Base-by-base conservation (phyloP, 2,329 filamentous ascomycete species). In the Beauveria rudraprayagi region DNA sequence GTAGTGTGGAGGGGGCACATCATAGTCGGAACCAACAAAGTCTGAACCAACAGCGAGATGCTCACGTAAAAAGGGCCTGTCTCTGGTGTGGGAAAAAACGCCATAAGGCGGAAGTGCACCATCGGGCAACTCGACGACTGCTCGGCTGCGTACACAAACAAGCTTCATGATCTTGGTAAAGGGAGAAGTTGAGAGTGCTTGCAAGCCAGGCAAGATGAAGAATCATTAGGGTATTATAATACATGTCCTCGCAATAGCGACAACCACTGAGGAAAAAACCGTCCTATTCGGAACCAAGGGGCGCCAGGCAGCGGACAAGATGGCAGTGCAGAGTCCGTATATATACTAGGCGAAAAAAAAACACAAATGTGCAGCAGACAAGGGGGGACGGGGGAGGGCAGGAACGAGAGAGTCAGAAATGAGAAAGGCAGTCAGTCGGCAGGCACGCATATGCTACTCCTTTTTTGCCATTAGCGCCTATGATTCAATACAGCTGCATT, bases 211-310 rank as follows among this genome's bases (percentile, higher is more conserved):
- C 57, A 60, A 44, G 56, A 59, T 26, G 30, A 30, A 40, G 44
- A 26, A 59, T 34, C 17, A 46, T 50, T 40, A 51, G 26, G 37
- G 44, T 46, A 11, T 28, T 53, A 59, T 52, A 28, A 59, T 52
- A 59, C 56, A 59, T 59, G 48, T 14, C 47, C 24, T 48, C 46
- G 47, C 56, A 59, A 59, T 59, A 47, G 47, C 19, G 5, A 14
- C n/a, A 50, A 50, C 22, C 56, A 51, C 26, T 58, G 56, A 17
- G 56, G 10, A 16, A n/a, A 22, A 30, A 14, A 34, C 24, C 28
- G 22, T 37, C 24, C 24, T 34, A 34, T 34, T 16, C 17, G 22
- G 16, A 8, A 37, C 28, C 34, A 44, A 44, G 24, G n/a, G 46
- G 17, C 26, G 17, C 26, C 22, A 16, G 22, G 8, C 17, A 34